These are phyloP conservation scores for Cavenderia fasciculata DNA, from an alignment of 78 protist species.

Conservation along the genomic window DNA sequence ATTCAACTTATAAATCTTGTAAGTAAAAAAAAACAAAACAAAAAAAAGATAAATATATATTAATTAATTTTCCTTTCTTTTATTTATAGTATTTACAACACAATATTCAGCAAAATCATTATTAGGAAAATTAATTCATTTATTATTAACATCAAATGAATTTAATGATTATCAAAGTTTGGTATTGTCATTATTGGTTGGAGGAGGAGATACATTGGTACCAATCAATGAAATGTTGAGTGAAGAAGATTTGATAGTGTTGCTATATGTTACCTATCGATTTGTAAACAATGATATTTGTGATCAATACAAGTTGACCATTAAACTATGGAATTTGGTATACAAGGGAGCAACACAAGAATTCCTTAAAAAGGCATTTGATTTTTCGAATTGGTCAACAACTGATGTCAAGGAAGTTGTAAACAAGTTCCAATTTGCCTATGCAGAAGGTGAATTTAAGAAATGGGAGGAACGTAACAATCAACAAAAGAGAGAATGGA, in stretches of 20 bases:
- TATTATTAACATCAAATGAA: slow-evolving; percentile 4
- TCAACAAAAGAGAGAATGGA: slow-evolving; percentile 55
- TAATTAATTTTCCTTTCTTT: slow-evolving; percentile 35
- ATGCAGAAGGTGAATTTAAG: slow-evolving; percentile 49
- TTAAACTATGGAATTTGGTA: neutral
- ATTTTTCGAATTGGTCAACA: neutral
- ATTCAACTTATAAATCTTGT: no score
- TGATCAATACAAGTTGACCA: neutral
- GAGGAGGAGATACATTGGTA: neutral
- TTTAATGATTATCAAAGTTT: neutral
- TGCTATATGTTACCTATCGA: slow-evolving; percentile 25
- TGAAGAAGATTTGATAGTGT: slow-evolving; percentile 50
- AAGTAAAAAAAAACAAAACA: no score
- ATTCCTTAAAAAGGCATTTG: slow-evolving; percentile 1
- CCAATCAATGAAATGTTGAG: slow-evolving; percentile 15
- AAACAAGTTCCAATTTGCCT: neutral
- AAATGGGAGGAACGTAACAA: slow-evolving; percentile 64
- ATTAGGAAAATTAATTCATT: slow-evolving; percentile 35
- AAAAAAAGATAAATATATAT: slow-evolving; percentile 11
- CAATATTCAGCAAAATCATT: slow-evolving; percentile 60
- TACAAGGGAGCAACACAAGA: neutral
- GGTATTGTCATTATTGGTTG: neutral
- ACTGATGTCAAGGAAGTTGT: slow-evolving; percentile 1
- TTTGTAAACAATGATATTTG: neutral
- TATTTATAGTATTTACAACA: no score